These are phyloP conservation scores for Aspergillus piperis DNA, from an alignment of 2,329 filamentous ascomycete species.

Conservation along the genomic window DNA sequence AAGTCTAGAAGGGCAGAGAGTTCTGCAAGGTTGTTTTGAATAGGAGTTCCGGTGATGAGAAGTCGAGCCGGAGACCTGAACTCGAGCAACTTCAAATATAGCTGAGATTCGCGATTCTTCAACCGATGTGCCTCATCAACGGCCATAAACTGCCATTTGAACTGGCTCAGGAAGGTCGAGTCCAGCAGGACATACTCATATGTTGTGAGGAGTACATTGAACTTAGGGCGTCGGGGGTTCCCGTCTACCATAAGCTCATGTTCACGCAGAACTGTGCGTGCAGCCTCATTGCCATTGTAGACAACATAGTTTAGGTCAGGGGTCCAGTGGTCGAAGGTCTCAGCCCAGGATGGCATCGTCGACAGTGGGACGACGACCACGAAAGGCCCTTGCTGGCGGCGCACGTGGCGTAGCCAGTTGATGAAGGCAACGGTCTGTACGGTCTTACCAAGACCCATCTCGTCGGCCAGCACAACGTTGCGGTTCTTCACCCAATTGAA, in stretches of 20 bases:
- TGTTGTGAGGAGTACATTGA: conserved; percentile 95
- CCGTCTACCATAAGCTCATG: conserved; percentile 85
- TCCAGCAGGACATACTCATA: conserved; percentile 95
- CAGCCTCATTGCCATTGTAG: conserved; percentile 86
- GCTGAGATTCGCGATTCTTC: conserved; percentile 92
- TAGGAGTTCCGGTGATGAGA: conserved; percentile 93
- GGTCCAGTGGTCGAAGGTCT: conserved; percentile 95
- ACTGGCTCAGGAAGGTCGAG: conserved; percentile 76
- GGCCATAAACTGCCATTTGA: conserved; percentile 97
- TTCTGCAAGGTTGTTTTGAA: conserved; percentile 95
- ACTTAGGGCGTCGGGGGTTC: conserved; percentile 86
- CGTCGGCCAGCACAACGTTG: conserved; percentile 96
- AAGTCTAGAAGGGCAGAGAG: conserved; percentile 93
- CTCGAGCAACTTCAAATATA: conserved; percentile 80
- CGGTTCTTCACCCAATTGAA: conserved; percentile 94
- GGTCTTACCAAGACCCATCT: conserved; percentile 98
- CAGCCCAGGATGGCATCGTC: conserved; percentile 96
- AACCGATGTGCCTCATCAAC: conserved; percentile 96
- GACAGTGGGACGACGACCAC: conserved; percentile 96
- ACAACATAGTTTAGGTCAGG: conserved; percentile 96
- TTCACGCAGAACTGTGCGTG: conserved; percentile 83
- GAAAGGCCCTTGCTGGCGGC: conserved; percentile 89
- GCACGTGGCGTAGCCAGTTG: conserved; percentile 91
- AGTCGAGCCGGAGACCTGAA: conserved; percentile 88
- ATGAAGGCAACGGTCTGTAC: conserved; percentile 97